phyloP scores from a whole-genome alignment of 768 basidiomycete species.

The Rhizopogon vulgaris region DNA sequence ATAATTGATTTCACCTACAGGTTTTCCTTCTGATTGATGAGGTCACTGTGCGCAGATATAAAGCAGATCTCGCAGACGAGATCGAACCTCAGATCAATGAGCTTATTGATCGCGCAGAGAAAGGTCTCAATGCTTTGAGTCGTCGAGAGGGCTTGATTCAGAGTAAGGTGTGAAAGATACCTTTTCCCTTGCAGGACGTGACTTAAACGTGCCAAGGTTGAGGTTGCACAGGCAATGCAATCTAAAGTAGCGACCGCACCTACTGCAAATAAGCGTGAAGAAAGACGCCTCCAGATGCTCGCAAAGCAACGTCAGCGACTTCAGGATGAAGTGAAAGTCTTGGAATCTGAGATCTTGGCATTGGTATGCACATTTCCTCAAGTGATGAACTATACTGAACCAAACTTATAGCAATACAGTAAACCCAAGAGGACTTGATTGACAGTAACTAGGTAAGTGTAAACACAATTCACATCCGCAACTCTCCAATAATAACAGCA shows the following conservation, averaged over 20 bases:
- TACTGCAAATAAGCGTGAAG: constrained; percentile 58
- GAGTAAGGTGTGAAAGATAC: constrained; percentile 45
- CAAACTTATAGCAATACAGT: neutral
- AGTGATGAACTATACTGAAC: neutral
- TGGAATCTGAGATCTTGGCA: constrained; percentile 58
- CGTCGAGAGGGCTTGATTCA: constrained; percentile 59
- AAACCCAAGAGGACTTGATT: neutral
- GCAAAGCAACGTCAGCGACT: constrained; percentile 61
- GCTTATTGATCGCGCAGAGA: constrained; percentile 64
- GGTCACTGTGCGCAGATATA: constrained; percentile 65
- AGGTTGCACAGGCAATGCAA: constrained; percentile 38
- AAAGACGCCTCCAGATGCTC: constrained; percentile 56
- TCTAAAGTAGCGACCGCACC: constrained; percentile 42
- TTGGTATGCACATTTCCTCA: constrained; percentile 34
- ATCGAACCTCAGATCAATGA: constrained; percentile 78
- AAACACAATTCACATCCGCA: constrained; percentile 27
- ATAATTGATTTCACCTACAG: constrained; percentile 30
- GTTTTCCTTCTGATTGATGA: constrained; percentile 73
- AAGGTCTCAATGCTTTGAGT: constrained; percentile 52
- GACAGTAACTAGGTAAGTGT: neutral
- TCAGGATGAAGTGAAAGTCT: constrained; percentile 51
- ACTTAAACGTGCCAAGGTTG: constrained; percentile 35
- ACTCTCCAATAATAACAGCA: constrained; percentile 67
- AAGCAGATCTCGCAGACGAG: constrained; percentile 69
- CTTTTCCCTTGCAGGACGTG: neutral